Base-by-base conservation (phyloP, 2,329 filamentous ascomycete genomes). In the Trichoderma sp. region DNA sequence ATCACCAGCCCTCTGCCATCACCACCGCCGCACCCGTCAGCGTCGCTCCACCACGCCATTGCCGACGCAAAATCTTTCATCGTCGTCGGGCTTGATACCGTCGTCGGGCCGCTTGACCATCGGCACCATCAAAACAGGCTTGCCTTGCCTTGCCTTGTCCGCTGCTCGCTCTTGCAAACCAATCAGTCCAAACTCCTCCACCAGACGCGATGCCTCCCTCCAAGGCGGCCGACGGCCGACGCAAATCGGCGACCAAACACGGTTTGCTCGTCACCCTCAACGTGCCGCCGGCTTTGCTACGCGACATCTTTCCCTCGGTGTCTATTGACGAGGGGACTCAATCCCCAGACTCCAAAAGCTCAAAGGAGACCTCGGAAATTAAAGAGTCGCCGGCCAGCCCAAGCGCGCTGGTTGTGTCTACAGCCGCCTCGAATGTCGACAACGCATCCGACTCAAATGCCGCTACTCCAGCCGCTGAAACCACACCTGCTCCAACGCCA, bases 391-490 rank as follows among this genome's bases (percentile, higher is more conserved):
- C 86, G 2, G 82, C 82, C 26, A 78, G 82, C 63, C 82, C 84
- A 39, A 80, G 81, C 60, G 80, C 82, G 11, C 78, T 82, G 58
- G 79, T 82, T 65, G 79, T 80, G 70, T 57, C 72, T 12, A 68
- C 58, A 11, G 76, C 81, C 71, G 81, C 82, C 73, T 84, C 85
- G 34, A 86, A 85, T 76, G 84, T 83, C 71, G 89, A 90, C 74
- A 87, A 86, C 79, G 86, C 85, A 71, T 86, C 87, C 74, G 87
- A 90, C 76, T 90, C 89, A 28, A 88, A 85, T 74, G 85, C 87
- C 24, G 86, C 87, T 56, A 91, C 89, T 18, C 89, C 89, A 15
- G 86, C 83, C 26, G 81, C 86, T 53, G 86, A 83, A 61, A 86
- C 85, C 75, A 90, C 89, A 14, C 88, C 89, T 7, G 86, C 82